Conservation (phyloP, 768 basidiomycete species). For the Tulasnella sp. region DNA sequence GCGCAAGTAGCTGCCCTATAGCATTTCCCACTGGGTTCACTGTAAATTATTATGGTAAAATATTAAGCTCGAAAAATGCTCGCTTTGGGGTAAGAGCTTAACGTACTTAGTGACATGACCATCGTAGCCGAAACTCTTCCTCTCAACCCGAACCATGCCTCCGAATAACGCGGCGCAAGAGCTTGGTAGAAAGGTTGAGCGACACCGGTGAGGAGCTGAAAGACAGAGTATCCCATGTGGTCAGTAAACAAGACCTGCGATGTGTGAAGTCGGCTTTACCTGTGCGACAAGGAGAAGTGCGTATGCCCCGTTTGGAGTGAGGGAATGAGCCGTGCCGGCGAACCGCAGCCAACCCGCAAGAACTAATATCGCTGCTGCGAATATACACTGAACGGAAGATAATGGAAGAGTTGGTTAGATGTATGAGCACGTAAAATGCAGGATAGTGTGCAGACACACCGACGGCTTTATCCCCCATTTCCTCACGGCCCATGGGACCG, state of each 20-base stretch:
- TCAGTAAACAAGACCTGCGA: neutral
- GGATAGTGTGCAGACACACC: constrained; percentile 44
- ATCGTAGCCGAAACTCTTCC: constrained; percentile 77
- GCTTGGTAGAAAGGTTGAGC: constrained; percentile 73
- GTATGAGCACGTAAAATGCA: constrained; percentile 59
- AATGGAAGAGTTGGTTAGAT: too few species aligned
- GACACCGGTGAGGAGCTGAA: constrained; percentile 57
- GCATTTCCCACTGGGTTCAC: constrained; percentile 74
- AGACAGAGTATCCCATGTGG: neutral
- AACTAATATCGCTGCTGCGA: constrained; percentile 52
- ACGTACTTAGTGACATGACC: constrained; percentile 47
- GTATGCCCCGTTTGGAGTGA: constrained; percentile 54
- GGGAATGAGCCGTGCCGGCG: constrained; percentile 56
- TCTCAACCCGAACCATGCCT: constrained; percentile 75
- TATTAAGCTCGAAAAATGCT: neutral
- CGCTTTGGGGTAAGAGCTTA: neutral
- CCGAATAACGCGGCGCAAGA: constrained; percentile 73
- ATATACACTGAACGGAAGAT: constrained; percentile 48
- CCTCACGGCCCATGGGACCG: constrained; percentile 55
- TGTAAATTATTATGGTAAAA: neutral
- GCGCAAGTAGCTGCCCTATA: constrained; percentile 67
- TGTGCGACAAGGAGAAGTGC: constrained; percentile 69
- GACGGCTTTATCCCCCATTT: constrained; percentile 58
- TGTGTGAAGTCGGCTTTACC: constrained; percentile 37
- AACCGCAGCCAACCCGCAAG: constrained; percentile 73